Conservation (phyloP, 768 basidiomycete genomes). For the Lentinula raphanica region DNA sequence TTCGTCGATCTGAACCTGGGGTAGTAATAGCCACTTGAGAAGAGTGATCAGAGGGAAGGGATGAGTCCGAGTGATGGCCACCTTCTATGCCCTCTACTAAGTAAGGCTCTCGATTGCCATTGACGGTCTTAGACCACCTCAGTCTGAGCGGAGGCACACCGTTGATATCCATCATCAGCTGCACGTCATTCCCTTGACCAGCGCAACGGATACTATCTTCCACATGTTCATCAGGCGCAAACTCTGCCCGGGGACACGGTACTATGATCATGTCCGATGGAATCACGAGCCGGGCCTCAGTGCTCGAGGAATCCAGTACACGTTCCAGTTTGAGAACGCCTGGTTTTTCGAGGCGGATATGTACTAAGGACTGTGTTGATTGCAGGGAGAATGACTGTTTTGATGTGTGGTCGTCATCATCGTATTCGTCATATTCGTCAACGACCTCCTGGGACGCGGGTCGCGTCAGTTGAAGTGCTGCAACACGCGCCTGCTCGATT, state of each 20-base stretch:
- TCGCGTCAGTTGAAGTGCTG: conserved; percentile 42
- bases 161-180: conserved; percentile 57
- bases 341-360: conserved; percentile 69
- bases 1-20: conserved; percentile 14
- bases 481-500: conserved; percentile 57
- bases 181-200: conserved; percentile 54
- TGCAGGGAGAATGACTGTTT: conserved; percentile 46
- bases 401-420: conserved; percentile 46
- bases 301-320: conserved; percentile 63
- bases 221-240: conserved; percentile 39
- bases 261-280: conserved; percentile 65
- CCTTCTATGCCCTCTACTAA: conserved; percentile 83
- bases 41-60: conserved; percentile 9
- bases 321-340: conserved; percentile 72
- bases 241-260: conserved; percentile 78
- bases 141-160: conserved; percentile 77
- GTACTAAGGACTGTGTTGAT: conserved; percentile 67
- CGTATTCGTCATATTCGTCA: conserved; percentile 64
- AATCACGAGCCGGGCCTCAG: conserved; percentile 67
- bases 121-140: conserved; percentile 68
- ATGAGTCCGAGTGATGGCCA: conserved; percentile 32
- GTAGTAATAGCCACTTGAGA: not conserved
- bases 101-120: conserved; percentile 62
- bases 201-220: conserved; percentile 56
- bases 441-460: conserved; percentile 29